Percentiles rank a stretch among this genome's conserved stretches.
These are phyloP conservation scores for Penicillium sclerotigenum DNA, from an alignment of 2,329 filamentous ascomycete genomes.

Conservation along the genomic window DNA sequence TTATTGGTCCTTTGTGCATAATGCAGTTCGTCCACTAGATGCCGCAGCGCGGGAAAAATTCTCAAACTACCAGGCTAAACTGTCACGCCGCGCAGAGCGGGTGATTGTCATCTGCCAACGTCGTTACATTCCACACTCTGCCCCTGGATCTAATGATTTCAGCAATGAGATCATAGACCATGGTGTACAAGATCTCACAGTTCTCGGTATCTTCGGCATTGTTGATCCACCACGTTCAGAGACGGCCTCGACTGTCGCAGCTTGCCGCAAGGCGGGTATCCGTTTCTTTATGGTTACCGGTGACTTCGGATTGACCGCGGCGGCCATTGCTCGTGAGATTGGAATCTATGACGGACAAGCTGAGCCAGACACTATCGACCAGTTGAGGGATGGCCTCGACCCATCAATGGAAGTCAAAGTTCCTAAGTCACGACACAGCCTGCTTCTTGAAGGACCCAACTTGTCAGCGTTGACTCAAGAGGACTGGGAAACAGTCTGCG, in stretches of 20 bases:
- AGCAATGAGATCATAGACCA: slow-evolving; percentile 48
- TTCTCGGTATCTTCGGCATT: slow-evolving; percentile 53
- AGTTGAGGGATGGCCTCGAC: slow-evolving; percentile 44
- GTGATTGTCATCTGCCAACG: slow-evolving; percentile 67
- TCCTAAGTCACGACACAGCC: slow-evolving; percentile 43
- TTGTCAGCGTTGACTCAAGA: slow-evolving; percentile 62
- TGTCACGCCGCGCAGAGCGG: slow-evolving; percentile 67
- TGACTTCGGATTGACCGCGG: slow-evolving; percentile 41
- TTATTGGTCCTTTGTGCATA: slow-evolving; percentile 57
- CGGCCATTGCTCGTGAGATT: slow-evolving; percentile 43
- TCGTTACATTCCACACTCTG: slow-evolving; percentile 44
- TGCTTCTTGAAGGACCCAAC: slow-evolving; percentile 65
- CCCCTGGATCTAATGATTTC: slow-evolving; percentile 50
- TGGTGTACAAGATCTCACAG: slow-evolving; percentile 44
- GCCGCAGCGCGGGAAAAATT: slow-evolving; percentile 48
- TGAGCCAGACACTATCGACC: slow-evolving; percentile 55
- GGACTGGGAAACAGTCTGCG: slow-evolving; percentile 65
- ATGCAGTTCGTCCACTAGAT: slow-evolving; percentile 54
- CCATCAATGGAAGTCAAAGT: slow-evolving; percentile 19
- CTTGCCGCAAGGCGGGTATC: slow-evolving; percentile 37
- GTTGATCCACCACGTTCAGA: slow-evolving; percentile 42
- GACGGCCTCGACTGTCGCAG: slow-evolving; percentile 34
- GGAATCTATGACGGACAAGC: slow-evolving; percentile 43
- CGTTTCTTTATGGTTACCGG: slow-evolving; percentile 47
- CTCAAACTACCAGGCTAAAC: slow-evolving; percentile 62